These are phyloP conservation scores for Vigna mungo DNA, from an alignment of 306 rosid genomes.

Conservation along the genomic window DNA sequence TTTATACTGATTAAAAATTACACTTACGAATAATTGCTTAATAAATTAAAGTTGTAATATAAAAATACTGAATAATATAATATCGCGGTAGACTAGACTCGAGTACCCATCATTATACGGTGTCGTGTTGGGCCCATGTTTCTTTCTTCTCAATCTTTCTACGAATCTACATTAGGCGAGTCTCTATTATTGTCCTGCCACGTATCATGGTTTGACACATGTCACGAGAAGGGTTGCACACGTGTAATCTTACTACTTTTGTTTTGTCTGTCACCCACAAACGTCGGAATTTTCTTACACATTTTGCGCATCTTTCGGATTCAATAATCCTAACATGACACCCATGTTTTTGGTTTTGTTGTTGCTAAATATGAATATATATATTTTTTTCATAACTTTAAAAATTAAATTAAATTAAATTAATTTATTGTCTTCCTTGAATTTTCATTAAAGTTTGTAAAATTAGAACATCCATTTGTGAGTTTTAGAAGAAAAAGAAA, in stretches of 20 bases:
- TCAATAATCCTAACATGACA: neutral
- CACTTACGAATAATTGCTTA: too few species aligned
- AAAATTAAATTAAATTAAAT: too few species aligned
- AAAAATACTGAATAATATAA: neutral
- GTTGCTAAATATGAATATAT: too few species aligned
- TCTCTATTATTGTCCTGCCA: neutral
- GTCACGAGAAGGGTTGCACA: neutral
- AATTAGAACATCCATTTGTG: neutral
- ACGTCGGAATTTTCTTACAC: neutral
- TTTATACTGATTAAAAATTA: too few species aligned
- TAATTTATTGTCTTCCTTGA: too few species aligned
- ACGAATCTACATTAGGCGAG: neutral
- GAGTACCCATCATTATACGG: neutral
- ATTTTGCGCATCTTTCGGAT: slow-evolving; percentile 19
- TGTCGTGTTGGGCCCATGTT: neutral
- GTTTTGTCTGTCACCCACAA: neutral
- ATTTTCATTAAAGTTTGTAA: too few species aligned
- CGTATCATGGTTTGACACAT: slow-evolving; percentile 10
- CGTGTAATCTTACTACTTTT: neutral
- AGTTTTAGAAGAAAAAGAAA: neutral
- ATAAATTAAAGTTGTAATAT: neutral
- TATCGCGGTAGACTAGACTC: neutral
- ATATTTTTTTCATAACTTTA: too few species aligned
- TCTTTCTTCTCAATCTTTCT: neutral
- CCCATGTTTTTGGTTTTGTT: neutral